A percentile compares a stretch with the other conserved stretches of the same genome.
phyloP scores from a whole-genome alignment of 2,329 filamentous ascomycete species.

The Thielaviopsis populi region DNA sequence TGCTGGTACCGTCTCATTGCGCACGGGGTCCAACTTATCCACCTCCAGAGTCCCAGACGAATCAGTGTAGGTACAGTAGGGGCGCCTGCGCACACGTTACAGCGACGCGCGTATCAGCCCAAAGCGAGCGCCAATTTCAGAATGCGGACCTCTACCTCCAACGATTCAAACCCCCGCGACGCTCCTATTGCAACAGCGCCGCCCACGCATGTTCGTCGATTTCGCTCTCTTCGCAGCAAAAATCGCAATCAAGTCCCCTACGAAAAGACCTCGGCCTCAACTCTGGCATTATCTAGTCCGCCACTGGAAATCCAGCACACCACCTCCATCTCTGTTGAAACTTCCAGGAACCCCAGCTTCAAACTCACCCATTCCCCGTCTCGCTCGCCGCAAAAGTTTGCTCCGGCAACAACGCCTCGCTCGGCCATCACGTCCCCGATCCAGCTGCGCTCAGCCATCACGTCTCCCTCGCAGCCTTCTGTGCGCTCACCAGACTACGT shows the following conservation, averaged over 20 bases:
- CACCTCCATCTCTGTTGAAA: slow-evolving; percentile 9
- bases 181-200: background rate
- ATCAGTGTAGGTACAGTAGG: background rate
- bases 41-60: background rate
- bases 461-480: background rate
- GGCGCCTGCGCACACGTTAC: background rate
- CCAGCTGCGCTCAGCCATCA: background rate
- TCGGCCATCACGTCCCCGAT: background rate
- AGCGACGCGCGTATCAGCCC: background rate
- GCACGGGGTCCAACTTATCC: background rate
- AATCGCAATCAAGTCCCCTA: background rate
- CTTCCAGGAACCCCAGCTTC: background rate
- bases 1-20: background rate
- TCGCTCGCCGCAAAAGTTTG: background rate
- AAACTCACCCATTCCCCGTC: background rate
- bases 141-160: background rate
- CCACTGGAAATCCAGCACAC: slow-evolving; percentile 14
- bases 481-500: background rate
- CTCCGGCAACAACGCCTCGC: background rate
- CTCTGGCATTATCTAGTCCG: background rate
- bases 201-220: slow-evolving; percentile 2
- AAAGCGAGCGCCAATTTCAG: background rate
- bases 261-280: slow-evolving; percentile 4
- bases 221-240: slow-evolving; percentile 10
- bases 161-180: background rate